phyloP scores from a whole-genome alignment of 805 yeast species.

The Yarrowia sp. region DNA sequence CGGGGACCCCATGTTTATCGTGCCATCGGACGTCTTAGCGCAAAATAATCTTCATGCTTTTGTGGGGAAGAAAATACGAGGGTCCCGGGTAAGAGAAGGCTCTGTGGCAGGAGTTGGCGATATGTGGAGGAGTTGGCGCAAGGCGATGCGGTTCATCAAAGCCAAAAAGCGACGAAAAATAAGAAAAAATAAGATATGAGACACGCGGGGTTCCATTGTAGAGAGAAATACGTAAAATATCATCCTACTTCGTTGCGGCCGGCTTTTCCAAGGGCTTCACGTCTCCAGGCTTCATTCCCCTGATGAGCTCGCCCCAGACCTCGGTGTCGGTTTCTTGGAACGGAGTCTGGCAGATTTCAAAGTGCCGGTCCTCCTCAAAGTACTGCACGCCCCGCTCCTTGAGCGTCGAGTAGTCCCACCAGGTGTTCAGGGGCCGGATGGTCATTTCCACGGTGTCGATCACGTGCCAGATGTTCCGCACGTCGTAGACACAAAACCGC shows the following conservation, averaged over 20 bases:
- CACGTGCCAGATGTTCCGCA: not conserved
- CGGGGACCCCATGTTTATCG: not conserved
- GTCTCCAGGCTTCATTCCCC: not conserved
- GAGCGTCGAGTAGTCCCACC: not conserved
- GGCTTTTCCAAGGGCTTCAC: not conserved
- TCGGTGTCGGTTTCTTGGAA: not conserved
- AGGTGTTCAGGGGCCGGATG: not conserved
- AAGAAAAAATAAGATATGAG: no score
- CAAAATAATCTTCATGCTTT: not conserved
- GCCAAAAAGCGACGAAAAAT: no score
- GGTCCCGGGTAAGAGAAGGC: not conserved
- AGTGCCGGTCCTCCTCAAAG: not conserved
- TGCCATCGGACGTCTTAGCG: no score
- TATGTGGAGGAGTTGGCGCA: not conserved
- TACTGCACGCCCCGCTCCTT: not conserved
- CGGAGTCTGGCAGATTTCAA: not conserved
- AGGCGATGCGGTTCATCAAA: no score
- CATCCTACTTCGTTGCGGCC: no score
- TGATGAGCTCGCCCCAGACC: not conserved
- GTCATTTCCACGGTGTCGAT: not conserved
- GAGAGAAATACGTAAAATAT: no score
- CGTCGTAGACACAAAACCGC: not conserved
- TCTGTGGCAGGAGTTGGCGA: no score
- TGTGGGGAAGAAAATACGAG: not conserved
- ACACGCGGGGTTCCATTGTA: no score